Evolutionary conservation across 1,284 basidiomycete species (phyloP), one percentile per base, ranked within the genome.

Genomic region (Ustilago bromivora): DNA sequence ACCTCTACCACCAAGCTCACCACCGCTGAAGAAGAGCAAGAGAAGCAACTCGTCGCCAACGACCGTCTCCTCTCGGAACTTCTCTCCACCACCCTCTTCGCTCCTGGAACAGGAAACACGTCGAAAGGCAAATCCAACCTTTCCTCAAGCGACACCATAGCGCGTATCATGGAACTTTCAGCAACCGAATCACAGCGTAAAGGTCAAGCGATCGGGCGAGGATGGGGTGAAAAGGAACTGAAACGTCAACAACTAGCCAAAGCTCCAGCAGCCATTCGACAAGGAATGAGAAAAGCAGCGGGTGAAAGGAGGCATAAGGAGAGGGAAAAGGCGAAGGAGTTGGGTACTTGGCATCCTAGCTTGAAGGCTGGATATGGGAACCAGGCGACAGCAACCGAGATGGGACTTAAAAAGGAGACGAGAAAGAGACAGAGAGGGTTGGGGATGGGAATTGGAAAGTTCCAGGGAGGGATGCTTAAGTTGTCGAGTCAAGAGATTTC

Each of bases 21-120:
- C 7, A 69, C 76, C 15, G 76, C 69, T 5, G 80, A 75, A 31
- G 72, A 69, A 12, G 70, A 79, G 15, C 81, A 83, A 34, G 83
- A 84, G 34, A 79, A 80, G 64, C 71, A 80, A 55, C 70, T 80
- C 31, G 67, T 70, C 1, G 77, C 83, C 17, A 85, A 85, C 52
- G 84, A 85, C 59, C 71, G 81, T 17, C 72, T 82, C 28, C 75
- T 85, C 11, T 80, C 81, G 2, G 75, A 81, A 9, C 67, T 85
- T 36, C 76, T 85, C 2, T 82, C 82, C 3, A 85, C 84, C 11
- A 85, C 84, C 4, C 77, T 85, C 0, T 85, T 85, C 60, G 83
- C 84, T 15, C 84, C 82, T 2, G 83, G 81, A 17, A 65, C 70
- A 4, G 68, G 66, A 8, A 73, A n/a, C 32, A 73, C 71, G 3